Percentiles rank a stretch among this genome's conserved stretches.
phyloP scores from a whole-genome alignment of 2,329 filamentous ascomycete genomes.

The Colletotrichum eremochloae region DNA sequence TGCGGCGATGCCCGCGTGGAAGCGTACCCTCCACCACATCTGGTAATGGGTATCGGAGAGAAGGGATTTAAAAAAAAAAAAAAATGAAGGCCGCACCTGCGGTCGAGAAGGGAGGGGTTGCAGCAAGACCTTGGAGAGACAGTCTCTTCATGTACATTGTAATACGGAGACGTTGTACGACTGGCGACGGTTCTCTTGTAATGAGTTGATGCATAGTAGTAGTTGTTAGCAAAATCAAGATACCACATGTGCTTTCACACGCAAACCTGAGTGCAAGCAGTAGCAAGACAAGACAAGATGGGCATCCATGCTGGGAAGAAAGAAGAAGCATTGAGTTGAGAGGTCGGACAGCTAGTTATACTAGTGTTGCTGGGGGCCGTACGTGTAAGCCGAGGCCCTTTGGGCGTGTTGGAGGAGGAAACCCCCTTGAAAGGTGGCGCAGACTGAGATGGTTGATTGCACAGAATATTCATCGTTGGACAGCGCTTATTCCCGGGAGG shows the following conservation, averaged over 20 bases:
- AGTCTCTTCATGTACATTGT: constrained; percentile 17
- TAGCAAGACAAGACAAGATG: neutral
- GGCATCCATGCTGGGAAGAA: neutral
- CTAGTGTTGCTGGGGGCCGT: neutral
- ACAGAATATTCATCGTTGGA: neutral
- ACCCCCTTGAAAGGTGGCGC: neutral
- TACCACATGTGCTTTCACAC: constrained; percentile 35
- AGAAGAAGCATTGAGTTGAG: too few species aligned
- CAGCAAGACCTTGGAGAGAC: neutral
- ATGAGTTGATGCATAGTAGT: constrained; percentile 1
- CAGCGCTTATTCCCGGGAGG: neutral
- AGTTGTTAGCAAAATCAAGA: constrained; percentile 36
- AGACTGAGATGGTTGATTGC: constrained; percentile 8
- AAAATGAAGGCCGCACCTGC: neutral
- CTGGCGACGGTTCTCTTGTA: neutral
- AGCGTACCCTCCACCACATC: constrained; percentile 42
- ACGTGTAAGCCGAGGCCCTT: neutral
- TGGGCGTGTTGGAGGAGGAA: neutral
- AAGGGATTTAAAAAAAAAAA: neutral
- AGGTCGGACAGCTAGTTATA: neutral
- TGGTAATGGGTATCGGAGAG: constrained; percentile 11
- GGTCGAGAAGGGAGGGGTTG: neutral
- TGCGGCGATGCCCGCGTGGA: constrained; percentile 66
- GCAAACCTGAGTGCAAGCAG: neutral
- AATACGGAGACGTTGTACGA: neutral